phyloP scores from a whole-genome alignment of 2,329 filamentous ascomycete genomes.

The Phialophora chinensis region DNA sequence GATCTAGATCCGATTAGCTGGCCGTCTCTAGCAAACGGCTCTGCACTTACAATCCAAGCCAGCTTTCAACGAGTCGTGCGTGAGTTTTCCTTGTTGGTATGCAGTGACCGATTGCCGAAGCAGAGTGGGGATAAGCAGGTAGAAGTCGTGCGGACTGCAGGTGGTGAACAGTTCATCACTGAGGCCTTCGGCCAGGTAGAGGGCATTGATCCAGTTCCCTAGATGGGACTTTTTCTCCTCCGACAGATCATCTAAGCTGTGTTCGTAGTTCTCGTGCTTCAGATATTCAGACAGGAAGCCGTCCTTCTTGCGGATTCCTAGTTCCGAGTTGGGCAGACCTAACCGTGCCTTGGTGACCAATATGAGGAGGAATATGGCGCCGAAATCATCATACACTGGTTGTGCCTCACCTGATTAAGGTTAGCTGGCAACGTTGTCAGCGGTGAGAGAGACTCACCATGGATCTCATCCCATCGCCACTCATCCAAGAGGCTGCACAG shows the following conservation, averaged over 20 bases:
- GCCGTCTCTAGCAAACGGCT: conserved; percentile 13
- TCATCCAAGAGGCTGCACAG: conserved; percentile 64
- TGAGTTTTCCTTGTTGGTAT: conserved; percentile 61
- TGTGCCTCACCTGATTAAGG: conserved; percentile 60
- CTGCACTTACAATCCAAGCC: conserved; percentile 64
- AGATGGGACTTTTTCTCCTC: conserved; percentile 64
- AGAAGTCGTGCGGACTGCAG: conserved; percentile 69
- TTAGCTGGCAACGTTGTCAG: conserved; percentile 34
- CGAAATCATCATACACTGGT: conserved; percentile 70
- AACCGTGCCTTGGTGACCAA: conserved; percentile 65
- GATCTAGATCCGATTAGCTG: conserved; percentile 49
- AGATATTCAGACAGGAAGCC: conserved; percentile 64
- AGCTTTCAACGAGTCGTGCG: conserved; percentile 64
- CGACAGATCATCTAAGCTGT: conserved; percentile 58
- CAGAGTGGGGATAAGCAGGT: conserved; percentile 65
- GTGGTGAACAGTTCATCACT: conserved; percentile 69
- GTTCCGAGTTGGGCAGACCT: conserved; percentile 57
- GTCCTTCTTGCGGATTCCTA: conserved; percentile 57
- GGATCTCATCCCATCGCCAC: conserved; percentile 70
- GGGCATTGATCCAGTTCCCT: conserved; percentile 64
- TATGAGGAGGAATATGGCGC: conserved; percentile 64
- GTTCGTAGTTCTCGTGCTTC: conserved; percentile 52
- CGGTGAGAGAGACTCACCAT: conserved; percentile 49
- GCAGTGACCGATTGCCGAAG: conserved; percentile 67
- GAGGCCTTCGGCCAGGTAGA: conserved; percentile 68